A percentile compares a stretch with the other conserved stretches of the same genome.
phyloP scores from a whole-genome alignment of 1,139 yeast genomes.

The Pichia norvegensis region DNA sequence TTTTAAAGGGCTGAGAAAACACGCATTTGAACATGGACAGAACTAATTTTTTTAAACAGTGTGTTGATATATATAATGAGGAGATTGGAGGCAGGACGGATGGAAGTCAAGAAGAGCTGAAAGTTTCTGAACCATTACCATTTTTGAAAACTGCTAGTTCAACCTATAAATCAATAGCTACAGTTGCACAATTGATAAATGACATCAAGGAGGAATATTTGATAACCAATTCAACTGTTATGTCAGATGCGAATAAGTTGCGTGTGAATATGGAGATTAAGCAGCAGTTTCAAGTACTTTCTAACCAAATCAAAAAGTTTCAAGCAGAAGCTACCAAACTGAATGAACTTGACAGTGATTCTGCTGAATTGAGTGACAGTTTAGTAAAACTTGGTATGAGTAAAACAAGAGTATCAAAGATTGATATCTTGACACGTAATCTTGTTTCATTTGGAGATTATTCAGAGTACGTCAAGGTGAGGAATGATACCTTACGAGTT shows the following conservation, averaged over 20 bases:
- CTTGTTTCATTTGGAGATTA: constrained; percentile 26
- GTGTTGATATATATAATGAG: constrained; percentile 25
- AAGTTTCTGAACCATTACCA: not conserved
- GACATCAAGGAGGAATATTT: constrained; percentile 25
- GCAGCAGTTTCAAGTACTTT: constrained; percentile 17
- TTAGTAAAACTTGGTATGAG: constrained; percentile 4
- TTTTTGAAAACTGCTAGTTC: constrained; percentile 5
- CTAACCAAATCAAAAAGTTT: constrained; percentile 18
- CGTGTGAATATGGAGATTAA: constrained; percentile 22
- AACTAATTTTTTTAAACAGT: constrained; percentile 25
- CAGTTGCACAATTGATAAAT: constrained; percentile 17
- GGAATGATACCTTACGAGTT: constrained; percentile 18
- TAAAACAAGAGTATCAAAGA: not conserved
- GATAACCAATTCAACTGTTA: constrained; percentile 20
- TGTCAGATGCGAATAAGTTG: constrained; percentile 21
- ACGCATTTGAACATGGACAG: constrained; percentile 17
- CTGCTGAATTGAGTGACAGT: constrained; percentile 5
- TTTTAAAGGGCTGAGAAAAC: no score
- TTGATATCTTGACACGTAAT: constrained; percentile 20
- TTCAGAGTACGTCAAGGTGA: constrained; percentile 17
- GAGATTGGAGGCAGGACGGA: not conserved
- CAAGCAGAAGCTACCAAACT: constrained; percentile 7
- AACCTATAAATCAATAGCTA: constrained; percentile 1
- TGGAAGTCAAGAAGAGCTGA: not conserved
- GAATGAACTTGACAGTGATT: constrained; percentile 1